Evolutionary conservation across 495 filamentous ascomycete species (phyloP).

Genomic region (Aspergillus heteromorphus): DNA sequence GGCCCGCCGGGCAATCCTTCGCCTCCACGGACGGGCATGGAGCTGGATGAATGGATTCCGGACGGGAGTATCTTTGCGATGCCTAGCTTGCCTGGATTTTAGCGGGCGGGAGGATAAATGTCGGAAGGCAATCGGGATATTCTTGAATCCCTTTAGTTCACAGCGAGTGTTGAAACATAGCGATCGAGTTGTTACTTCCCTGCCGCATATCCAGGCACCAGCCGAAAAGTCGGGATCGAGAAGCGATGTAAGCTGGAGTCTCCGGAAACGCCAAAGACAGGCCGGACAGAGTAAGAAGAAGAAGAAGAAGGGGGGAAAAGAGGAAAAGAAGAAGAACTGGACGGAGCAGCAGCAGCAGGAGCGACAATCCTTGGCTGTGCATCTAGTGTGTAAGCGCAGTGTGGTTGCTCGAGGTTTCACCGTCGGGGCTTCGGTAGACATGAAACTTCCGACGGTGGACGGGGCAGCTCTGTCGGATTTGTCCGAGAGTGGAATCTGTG

Average conservation of each 20-base stretch:
- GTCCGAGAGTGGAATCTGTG: not conserved
- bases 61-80: slow-evolving; percentile 32
- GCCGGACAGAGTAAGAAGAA: not conserved
- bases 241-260: not conserved
- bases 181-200: not conserved
- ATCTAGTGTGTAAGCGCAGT: too few relatives aligned
- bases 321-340: too few relatives aligned
- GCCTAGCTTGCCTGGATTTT: slow-evolving; percentile 32
- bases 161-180: not conserved
- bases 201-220: not conserved
- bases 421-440: not conserved
- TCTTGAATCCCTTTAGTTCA: not conserved
- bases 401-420: not conserved
- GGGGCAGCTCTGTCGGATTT: not conserved
- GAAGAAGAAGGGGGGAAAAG: too few relatives aligned
- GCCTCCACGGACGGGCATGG: slow-evolving; percentile 23
- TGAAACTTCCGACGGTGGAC: slow-evolving; percentile 1
- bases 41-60: slow-evolving; percentile 35
- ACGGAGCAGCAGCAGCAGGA: too few relatives aligned
- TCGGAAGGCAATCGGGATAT: not conserved
- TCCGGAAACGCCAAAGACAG: not conserved
- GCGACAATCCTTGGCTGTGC: too few relatives aligned
- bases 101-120: not conserved
- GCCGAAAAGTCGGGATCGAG: not conserved
- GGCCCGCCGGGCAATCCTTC: slow-evolving; percentile 2